phyloP scores from a whole-genome alignment of 140 eudicot genomes.

The Ambrosia hybrid region DNA sequence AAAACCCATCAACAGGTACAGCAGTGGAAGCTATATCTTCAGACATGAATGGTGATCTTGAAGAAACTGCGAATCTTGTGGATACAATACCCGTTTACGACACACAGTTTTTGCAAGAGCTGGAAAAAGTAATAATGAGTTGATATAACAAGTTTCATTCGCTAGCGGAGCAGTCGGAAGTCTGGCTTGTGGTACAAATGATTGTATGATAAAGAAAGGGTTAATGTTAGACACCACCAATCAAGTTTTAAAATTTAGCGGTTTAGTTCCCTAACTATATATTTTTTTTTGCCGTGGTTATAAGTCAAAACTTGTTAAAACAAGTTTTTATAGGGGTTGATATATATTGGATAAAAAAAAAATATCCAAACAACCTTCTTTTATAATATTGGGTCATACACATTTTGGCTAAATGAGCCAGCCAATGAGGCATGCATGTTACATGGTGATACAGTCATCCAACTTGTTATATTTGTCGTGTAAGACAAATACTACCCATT shows the following conservation, averaged over 20 bases:
- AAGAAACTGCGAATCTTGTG: not conserved
- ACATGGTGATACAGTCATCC: no score
- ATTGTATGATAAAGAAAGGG: constrained; percentile 9
- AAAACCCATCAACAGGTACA: constrained; percentile 1
- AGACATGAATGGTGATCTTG: not conserved
- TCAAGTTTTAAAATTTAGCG: not conserved
- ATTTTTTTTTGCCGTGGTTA: no score
- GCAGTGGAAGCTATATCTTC: constrained; percentile 2
- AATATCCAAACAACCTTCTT: no score
- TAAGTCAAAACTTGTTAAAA: no score
- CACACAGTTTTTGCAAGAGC: constrained; percentile 10
- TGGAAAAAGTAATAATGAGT: constrained; percentile 10
- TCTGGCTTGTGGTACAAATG: not conserved
- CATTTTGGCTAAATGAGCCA: no score
- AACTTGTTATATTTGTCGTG: no score
- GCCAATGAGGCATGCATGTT: no score
- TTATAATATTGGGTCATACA: no score
- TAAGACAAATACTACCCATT: no score
- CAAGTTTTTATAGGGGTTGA: no score
- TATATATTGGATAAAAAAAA: no score
- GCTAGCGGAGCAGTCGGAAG: constrained; percentile 5
- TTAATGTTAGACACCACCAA: not conserved
- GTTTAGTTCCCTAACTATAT: no score
- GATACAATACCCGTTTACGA: constrained; percentile 12
- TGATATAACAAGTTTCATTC: not conserved